These are phyloP conservation scores for Xerocomellus dryophilus DNA, from an alignment of 768 basidiomycete species.

Conservation along the genomic window DNA sequence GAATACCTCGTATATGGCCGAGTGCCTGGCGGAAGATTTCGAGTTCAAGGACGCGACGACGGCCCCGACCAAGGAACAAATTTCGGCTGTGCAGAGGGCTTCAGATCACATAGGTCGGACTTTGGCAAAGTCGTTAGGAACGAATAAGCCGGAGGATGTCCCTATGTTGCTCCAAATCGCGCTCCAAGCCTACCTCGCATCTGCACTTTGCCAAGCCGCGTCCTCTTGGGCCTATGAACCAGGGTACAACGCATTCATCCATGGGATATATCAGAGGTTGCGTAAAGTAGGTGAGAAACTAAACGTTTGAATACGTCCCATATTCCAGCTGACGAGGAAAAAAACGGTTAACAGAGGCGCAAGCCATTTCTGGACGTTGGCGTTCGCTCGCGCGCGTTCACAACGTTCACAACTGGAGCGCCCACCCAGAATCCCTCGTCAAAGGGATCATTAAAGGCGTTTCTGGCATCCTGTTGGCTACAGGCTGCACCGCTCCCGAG, in stretches of 20 bases:
- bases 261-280: constrained; percentile 8
- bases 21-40: neutral
- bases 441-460: neutral
- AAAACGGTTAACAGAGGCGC: constrained; percentile 6
- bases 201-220: neutral
- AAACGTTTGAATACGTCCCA: neutral
- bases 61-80: constrained; percentile 1
- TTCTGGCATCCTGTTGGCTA: constrained; percentile 4
- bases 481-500: constrained; percentile 5
- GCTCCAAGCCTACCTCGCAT: constrained; percentile 7
- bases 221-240: constrained; percentile 10
- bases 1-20: constrained; percentile 8
- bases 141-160: neutral
- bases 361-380: constrained; percentile 15
- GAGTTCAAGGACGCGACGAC: neutral
- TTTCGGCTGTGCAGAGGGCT: neutral
- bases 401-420: neutral
- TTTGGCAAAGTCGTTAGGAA: neutral
- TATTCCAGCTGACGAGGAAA: neutral
- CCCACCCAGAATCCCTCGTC: neutral
- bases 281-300: constrained; percentile 3
- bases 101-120: neutral
- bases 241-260: constrained; percentile 1
- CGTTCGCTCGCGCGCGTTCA: constrained; percentile 7
- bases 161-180: constrained; percentile 12